Evolutionary conservation across 2,329 filamentous ascomycete species (phyloP).

Genomic region (Lachnellula cervina): DNA sequence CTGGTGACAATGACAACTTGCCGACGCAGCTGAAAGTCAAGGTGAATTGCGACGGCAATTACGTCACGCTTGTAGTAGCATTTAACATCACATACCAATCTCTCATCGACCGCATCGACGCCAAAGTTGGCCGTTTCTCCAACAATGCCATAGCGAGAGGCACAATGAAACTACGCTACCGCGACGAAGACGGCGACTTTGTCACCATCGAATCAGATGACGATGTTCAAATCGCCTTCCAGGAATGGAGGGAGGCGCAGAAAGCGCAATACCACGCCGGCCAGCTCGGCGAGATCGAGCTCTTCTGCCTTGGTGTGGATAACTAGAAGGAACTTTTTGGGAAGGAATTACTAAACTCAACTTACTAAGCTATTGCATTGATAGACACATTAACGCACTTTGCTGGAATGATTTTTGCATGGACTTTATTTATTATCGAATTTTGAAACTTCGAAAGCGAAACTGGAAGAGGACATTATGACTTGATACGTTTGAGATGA

Average conservation of each 20-base stretch:
- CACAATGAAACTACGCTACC: slow-evolving; percentile 81
- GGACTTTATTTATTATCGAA: background rate
- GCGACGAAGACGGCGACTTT: slow-evolving; percentile 87
- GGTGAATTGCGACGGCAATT: slow-evolving; percentile 87
- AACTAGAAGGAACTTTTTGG: slow-evolving; percentile 14
- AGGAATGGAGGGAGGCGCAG: slow-evolving; percentile 82
- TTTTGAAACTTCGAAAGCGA: slow-evolving; percentile 13
- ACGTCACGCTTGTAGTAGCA: slow-evolving; percentile 91
- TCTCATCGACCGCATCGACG: slow-evolving; percentile 90
- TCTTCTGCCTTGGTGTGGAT: slow-evolving; percentile 62
- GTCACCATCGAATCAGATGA: slow-evolving; percentile 94
- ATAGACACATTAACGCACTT: slow-evolving; percentile 2
- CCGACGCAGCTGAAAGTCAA: slow-evolving; percentile 88
- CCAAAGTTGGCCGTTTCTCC: slow-evolving; percentile 84
- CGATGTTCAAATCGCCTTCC: slow-evolving; percentile 91
- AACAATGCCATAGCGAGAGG: slow-evolving; percentile 77
- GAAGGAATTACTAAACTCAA: slow-evolving; percentile 7
- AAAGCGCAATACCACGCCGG: slow-evolving; percentile 56
- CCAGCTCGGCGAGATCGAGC: slow-evolving; percentile 82
- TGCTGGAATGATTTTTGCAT: slow-evolving; percentile 11
- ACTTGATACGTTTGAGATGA: slow-evolving; percentile 28
- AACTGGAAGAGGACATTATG: slow-evolving; percentile 19
- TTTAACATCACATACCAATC: slow-evolving; percentile 94
- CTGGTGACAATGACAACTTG: slow-evolving; percentile 43
- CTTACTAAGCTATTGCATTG: background rate